Evolutionary conservation across 1,284 basidiomycete species (phyloP).

Genomic region (Testicularia cyperi): DNA sequence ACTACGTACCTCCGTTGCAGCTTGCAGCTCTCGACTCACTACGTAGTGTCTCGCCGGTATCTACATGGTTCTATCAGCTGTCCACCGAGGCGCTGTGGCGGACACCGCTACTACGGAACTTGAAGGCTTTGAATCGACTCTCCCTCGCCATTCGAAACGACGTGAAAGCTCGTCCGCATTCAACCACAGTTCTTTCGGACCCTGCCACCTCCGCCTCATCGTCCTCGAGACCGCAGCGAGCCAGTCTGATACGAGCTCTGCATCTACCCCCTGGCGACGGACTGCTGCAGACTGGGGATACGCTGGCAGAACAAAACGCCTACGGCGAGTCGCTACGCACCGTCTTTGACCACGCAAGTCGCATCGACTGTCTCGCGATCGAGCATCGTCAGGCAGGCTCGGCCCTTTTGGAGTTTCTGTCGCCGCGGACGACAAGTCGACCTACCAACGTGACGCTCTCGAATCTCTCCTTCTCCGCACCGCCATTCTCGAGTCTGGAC

Average conservation of each 20-base stretch:
- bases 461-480: conserved; percentile 27
- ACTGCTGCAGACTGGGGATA: conserved; percentile 21
- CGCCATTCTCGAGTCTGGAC: conserved; percentile 14
- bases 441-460: conserved; percentile 25
- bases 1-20: no score
- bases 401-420: conserved; percentile 16
- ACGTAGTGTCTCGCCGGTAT: no score
- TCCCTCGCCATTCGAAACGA: no score
- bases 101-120: no score
- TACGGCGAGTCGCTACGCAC: conserved; percentile 19
- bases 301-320: conserved; percentile 17
- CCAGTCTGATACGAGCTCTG: conserved; percentile 3
- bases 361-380: conserved; percentile 15
- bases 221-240: no score
- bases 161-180: no score
- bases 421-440: conserved; percentile 11
- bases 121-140: no score
- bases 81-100: no score
- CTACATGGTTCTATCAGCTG: no score
- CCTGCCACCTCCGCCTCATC: no score
- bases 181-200: no score
- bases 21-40: no score
- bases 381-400: conserved; percentile 23
- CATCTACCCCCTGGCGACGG: conserved; percentile 26
- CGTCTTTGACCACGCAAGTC: conserved; percentile 15